These are phyloP conservation scores for Paralagenidium karlingii DNA, from an alignment of 352 stramenopile genomes.

Conservation along the genomic window DNA sequence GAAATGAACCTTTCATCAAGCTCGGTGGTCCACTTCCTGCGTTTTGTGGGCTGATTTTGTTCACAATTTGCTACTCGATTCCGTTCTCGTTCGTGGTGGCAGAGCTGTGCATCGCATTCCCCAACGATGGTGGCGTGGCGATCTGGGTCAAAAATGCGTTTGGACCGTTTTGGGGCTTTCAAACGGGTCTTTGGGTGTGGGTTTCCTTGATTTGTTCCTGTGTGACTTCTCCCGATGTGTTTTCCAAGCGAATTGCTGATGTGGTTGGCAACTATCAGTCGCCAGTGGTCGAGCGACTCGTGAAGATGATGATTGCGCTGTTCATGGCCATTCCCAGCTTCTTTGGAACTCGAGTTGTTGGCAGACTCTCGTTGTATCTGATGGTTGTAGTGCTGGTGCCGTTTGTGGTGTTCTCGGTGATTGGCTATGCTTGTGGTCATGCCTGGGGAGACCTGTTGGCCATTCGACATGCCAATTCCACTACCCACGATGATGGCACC, in stretches of 20 bases:
- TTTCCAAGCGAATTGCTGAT: no score
- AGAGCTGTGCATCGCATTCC: conserved; percentile 83
- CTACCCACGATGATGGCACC: no score
- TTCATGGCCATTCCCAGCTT: conserved; percentile 35
- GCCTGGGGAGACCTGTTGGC: no score
- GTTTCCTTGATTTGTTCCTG: conserved; percentile 38
- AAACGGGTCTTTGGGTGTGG: conserved; percentile 64
- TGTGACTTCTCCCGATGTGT: no score
- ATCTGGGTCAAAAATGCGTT: conserved; percentile 86
- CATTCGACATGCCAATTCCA: no score
- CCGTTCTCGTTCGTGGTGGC: conserved; percentile 86
- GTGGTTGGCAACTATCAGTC: no score
- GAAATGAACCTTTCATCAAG: conserved; percentile 40
- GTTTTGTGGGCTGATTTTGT: conserved; percentile 72
- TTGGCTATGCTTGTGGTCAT: no score
- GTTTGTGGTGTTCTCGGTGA: no score
- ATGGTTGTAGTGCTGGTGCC: conserved; percentile 20
- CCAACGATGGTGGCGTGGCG: conserved; percentile 66
- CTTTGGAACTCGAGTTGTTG: conserved; percentile 22
- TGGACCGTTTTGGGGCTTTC: conserved; percentile 68
- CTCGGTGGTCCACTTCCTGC: conserved; percentile 41
- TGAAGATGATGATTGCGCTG: conserved; percentile 27
- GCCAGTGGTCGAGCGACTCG: no score
- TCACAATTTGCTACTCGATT: conserved; percentile 78
- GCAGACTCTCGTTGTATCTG: conserved; percentile 14